phyloP scores from a whole-genome alignment of 306 rosid species.

The Urtica urens region DNA sequence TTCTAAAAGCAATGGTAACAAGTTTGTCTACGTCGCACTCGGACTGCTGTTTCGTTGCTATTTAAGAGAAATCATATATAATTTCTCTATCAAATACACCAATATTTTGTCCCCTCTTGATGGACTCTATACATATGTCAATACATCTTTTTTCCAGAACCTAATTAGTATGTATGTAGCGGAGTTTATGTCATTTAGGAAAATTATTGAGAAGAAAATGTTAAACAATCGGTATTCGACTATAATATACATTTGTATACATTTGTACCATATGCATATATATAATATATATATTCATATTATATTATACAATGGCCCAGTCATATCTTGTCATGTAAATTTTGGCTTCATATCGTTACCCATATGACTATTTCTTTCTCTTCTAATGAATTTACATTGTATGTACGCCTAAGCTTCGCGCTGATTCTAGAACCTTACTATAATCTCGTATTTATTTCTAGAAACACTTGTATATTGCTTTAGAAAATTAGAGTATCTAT shows the following conservation, averaged over 20 bases:
- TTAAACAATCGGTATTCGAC: neutral
- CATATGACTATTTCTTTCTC: neutral
- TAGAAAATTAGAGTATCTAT: too few species aligned
- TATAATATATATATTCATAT: too few species aligned
- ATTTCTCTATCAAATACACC: neutral
- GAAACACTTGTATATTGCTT: neutral
- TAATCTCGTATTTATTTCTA: neutral
- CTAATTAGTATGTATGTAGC: neutral
- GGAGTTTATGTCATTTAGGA: neutral
- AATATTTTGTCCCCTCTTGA: neutral
- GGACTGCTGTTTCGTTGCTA: neutral
- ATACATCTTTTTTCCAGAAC: neutral
- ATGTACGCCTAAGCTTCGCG: too few species aligned
- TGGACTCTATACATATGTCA: neutral
- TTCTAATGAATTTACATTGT: too few species aligned
- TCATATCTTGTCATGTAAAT: neutral
- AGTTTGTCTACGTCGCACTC: conserved; percentile 1
- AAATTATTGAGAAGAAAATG: neutral
- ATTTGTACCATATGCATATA: too few species aligned
- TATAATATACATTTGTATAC: too few species aligned
- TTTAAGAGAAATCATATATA: neutral
- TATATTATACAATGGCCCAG: neutral
- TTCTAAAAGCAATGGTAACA: neutral
- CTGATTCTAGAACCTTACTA: too few species aligned
- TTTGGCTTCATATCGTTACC: neutral